Percentiles rank a stretch among this genome's conserved stretches.
Conservation (phyloP, 2,329 filamentous ascomycete species). For the Phyllosticta ampelicida region DNA sequence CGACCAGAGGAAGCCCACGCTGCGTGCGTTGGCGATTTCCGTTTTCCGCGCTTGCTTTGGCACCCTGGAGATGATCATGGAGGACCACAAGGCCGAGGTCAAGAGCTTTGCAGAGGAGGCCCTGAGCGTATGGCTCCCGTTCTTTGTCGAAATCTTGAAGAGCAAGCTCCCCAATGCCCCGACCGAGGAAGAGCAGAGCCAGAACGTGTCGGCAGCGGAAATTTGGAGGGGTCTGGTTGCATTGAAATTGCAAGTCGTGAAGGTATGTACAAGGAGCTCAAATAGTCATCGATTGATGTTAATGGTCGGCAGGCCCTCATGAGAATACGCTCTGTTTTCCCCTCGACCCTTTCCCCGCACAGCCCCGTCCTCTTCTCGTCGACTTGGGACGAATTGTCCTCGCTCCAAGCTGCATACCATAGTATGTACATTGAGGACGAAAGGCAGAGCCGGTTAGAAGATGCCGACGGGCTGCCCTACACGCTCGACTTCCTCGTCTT, state of each 20-base stretch:
- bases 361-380: conserved; percentile 74
- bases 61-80: conserved; percentile 91
- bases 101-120: conserved; percentile 83
- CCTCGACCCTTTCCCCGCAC: conserved; percentile 69
- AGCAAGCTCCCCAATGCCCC: conserved; percentile 54
- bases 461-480: conserved; percentile 84
- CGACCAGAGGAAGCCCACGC: conserved; percentile 58
- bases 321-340: conserved; percentile 77
- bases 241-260: conserved; percentile 87
- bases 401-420: conserved; percentile 62
- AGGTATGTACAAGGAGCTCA: conserved; percentile 42
- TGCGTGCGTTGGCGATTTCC: conserved; percentile 76
- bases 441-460: conserved; percentile 77
- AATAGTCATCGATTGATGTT: too few relatives aligned
- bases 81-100: conserved; percentile 77
- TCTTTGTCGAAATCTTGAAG: conserved; percentile 74
- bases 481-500: conserved; percentile 87
- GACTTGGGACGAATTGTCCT: conserved; percentile 77
- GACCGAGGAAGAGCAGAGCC: conserved; percentile 47
- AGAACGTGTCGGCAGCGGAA: conserved; percentile 42
- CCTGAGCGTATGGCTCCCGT: conserved; percentile 74
- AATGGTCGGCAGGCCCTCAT: conserved; percentile 56
- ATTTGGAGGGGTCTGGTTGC: conserved; percentile 73
- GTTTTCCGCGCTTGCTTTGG: conserved; percentile 91
- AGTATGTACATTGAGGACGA: conserved; percentile 78